A percentile compares a stretch with the other conserved stretches of the same genome.
Evolutionary conservation across 2,329 filamentous ascomycete species (phyloP).

Genomic region (Cryphonectria nitschkei): DNA sequence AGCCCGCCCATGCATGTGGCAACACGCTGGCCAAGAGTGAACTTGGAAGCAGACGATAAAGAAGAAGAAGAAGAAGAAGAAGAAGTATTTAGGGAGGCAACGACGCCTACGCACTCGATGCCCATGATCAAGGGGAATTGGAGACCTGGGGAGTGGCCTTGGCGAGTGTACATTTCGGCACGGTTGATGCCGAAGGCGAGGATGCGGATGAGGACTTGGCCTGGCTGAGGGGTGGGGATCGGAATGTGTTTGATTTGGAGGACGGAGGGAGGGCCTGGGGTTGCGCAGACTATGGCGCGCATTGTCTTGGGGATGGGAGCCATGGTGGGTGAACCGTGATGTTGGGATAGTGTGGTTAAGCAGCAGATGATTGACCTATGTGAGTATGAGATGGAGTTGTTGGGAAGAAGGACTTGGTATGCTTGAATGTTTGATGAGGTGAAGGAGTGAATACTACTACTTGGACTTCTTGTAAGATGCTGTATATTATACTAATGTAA

Average conservation of each 20-base stretch:
- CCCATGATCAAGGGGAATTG: constrained; percentile 49
- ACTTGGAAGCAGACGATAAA: constrained; percentile 34
- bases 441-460: too few relatives aligned
- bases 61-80: constrained; percentile 33
- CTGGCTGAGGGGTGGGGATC: constrained; percentile 42
- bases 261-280: constrained; percentile 43
- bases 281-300: constrained; percentile 48
- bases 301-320: constrained; percentile 39
- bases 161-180: constrained; percentile 49
- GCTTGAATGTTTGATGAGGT: not conserved
- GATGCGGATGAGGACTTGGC: constrained; percentile 46
- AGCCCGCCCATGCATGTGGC: constrained; percentile 54
- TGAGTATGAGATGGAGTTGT: too few relatives aligned
- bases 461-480: too few relatives aligned
- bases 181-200: constrained; percentile 52
- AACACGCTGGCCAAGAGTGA: constrained; percentile 45
- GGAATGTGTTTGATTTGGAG: constrained; percentile 44
- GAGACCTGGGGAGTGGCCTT: constrained; percentile 46
- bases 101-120: constrained; percentile 49
- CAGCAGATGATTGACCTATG: too few relatives aligned
- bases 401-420: too few relatives aligned
- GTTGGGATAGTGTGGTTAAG: too few relatives aligned
- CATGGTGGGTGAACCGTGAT: constrained; percentile 1
- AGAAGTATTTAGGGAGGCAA: constrained; percentile 36
- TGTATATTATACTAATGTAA: too few relatives aligned